These are phyloP conservation scores for Syzygium syzygioides DNA, from an alignment of 441 rosid species.

Conservation along the genomic window DNA sequence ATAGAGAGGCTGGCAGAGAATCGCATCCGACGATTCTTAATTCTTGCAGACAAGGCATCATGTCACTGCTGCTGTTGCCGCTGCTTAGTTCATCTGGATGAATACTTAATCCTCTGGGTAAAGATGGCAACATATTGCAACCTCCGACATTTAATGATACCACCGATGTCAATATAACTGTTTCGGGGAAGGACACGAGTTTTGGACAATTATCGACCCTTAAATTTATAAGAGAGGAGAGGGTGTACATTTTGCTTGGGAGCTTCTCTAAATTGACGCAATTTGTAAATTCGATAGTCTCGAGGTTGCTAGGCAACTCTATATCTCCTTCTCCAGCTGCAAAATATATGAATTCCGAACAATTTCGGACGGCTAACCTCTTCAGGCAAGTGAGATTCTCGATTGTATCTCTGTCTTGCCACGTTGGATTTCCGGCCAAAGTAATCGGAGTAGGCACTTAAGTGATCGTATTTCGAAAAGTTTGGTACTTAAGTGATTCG, in stretches of 20 bases:
- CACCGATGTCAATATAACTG: accelerated
- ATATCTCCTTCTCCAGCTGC: not conserved
- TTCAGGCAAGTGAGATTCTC: accelerated
- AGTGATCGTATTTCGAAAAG: too few relatives aligned
- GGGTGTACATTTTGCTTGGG: not conserved
- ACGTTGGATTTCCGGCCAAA: too few relatives aligned
- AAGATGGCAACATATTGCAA: not conserved
- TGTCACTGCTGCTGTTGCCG: not conserved
- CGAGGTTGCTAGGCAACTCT: accelerated
- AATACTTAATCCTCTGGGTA: not conserved
- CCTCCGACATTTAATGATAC: accelerated
- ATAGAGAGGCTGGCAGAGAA: accelerated
- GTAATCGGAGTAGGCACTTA: too few relatives aligned
- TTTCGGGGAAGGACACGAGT: accelerated
- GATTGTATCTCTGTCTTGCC: accelerated
- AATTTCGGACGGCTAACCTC: accelerated
- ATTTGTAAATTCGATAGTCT: accelerated
- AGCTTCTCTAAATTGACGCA: accelerated
- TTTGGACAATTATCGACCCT: accelerated
- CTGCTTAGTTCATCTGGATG: accelerated
- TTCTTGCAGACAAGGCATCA: not conserved
- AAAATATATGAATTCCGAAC: not conserved
- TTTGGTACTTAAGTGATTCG: too few relatives aligned
- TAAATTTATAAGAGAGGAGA: accelerated
- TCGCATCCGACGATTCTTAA: accelerated